Evolutionary conservation across 345 rosid species (phyloP).

Genomic region (Populus euphratica): DNA sequence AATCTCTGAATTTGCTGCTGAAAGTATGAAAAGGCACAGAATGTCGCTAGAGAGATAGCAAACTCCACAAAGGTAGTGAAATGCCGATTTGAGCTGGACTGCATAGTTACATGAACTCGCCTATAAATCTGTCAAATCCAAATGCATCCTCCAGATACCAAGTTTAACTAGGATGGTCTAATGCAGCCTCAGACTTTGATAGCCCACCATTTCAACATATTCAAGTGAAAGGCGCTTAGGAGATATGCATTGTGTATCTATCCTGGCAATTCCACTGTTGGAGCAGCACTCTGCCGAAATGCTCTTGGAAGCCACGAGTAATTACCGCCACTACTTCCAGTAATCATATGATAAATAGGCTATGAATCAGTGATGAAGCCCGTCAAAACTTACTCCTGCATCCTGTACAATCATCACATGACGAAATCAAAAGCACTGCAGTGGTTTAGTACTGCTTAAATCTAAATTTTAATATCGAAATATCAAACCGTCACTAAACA

Average conservation of each 20-base stretch:
- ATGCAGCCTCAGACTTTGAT: slow-evolving; percentile 7
- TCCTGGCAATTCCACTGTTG: slow-evolving; percentile 3
- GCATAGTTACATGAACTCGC: not conserved
- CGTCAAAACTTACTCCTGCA: slow-evolving; percentile 24
- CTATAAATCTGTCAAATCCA: slow-evolving; percentile 1
- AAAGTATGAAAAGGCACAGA: too few relatives aligned
- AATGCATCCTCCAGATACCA: slow-evolving; percentile 1
- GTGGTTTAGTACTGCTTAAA: too few relatives aligned
- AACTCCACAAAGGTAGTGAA: too few relatives aligned
- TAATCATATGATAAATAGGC: not conserved
- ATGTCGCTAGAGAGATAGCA: too few relatives aligned
- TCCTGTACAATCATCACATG: not conserved
- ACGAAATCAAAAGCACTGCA: not conserved
- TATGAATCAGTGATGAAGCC: slow-evolving; percentile 11
- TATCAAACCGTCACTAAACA: too few relatives aligned
- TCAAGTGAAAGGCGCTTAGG: not conserved
- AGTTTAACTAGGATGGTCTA: slow-evolving; percentile 12
- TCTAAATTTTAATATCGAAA: not conserved
- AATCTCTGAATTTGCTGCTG: too few relatives aligned
- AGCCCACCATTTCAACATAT: not conserved
- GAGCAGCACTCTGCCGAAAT: slow-evolving; percentile 13
- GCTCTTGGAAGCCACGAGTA: not conserved
- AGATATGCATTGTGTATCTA: slow-evolving; percentile 16
- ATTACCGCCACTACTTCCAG: too few relatives aligned
- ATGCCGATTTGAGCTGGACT: too few relatives aligned